Evolutionary conservation across 352 stramenopile genomes (phyloP), one percentile per base, ranked within the genome.

Genomic region (Globisporangium heterothallicum): DNA sequence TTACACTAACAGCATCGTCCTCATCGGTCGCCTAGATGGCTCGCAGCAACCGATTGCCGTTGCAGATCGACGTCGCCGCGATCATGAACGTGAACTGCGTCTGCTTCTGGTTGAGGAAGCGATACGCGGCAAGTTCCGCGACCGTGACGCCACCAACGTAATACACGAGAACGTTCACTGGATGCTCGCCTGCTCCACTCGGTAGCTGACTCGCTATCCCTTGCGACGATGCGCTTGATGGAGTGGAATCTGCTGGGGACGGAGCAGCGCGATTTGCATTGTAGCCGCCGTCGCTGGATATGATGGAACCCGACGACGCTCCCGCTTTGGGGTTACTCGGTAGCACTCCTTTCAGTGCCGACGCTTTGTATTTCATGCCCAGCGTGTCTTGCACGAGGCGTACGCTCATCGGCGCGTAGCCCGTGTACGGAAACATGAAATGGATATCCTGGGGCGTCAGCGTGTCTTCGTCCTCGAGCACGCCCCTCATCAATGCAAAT

Each of bases 371-470:
- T 27, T 84, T 81, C 66, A 86, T 82, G 0, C 75, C 75, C 10
- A 92, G 66, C 10, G 84, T 74, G 29, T 78, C 65, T 70, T 95
- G 80, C 40, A 95, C 68, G 26, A 88, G 58, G 0, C 82, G 80
- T 42, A 93, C 74, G 53, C 80, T 92, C 68, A 95, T 79, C 7
- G 83, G 81, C 4, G 84, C 84, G 45, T 93, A 93, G 3, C 84
- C 82, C 6, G 77, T 92, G 58, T 87, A 92, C 1, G 82, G 75
- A 42, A 92, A 92, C 79, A 95, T 90, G 30, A 90, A 92, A 49
- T 86, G 66, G 45, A 95, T 92, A 41, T 95, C 79, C 2, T 40
- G 61, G 3, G 77, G 71, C 25, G 59, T 36, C 46, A 59, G 58
- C 7, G 71, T 78, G 32, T 84, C 74, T 16, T 85, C 67, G 8